These are phyloP conservation scores for Rhinocladiella mackenziei DNA, from an alignment of 2,329 filamentous ascomycete species.

Conservation along the genomic window DNA sequence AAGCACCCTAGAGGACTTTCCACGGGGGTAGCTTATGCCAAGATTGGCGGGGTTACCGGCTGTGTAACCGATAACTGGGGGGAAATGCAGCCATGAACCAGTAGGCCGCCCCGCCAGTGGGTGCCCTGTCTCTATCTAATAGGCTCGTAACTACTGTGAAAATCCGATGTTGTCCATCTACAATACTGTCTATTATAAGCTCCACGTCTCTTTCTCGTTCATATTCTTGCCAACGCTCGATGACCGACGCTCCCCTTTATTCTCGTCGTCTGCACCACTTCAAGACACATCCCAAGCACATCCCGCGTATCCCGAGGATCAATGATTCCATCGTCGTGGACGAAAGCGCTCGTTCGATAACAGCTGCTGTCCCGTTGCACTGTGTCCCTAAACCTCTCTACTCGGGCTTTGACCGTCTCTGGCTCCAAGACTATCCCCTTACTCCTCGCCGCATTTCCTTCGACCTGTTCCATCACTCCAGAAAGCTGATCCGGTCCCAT, in stretches of 20 bases:
- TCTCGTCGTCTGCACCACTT: conserved; percentile 31
- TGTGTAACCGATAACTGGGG: too few species aligned
- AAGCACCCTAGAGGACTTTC: too few species aligned
- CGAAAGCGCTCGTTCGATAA: conserved; percentile 35
- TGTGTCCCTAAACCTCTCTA: conserved; percentile 30
- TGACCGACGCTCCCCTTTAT: conserved; percentile 32
- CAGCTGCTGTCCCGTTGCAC: conserved; percentile 35
- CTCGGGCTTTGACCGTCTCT: conserved; percentile 30
- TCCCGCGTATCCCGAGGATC: conserved; percentile 39
- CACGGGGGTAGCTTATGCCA: too few species aligned
- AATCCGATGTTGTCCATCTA: too few species aligned
- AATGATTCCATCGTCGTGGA: conserved; percentile 40
- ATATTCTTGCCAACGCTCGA: conserved; percentile 30
- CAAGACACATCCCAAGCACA: conserved; percentile 38
- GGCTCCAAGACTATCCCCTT: conserved; percentile 29
- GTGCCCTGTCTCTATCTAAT: too few species aligned
- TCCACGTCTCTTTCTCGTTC: neutral
- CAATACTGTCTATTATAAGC: too few species aligned
- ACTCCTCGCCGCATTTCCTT: conserved; percentile 30
- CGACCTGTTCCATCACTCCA: conserved; percentile 40
- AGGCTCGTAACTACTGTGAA: too few species aligned
- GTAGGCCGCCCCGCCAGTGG: too few species aligned
- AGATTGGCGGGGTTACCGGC: too few species aligned
- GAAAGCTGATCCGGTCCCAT: conserved; percentile 42
- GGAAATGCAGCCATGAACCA: too few species aligned